Percentiles rank a stretch among this genome's conserved stretches.
phyloP scores from a whole-genome alignment of 768 basidiomycete genomes.

The Rhodosporidiobolus odoratus region DNA sequence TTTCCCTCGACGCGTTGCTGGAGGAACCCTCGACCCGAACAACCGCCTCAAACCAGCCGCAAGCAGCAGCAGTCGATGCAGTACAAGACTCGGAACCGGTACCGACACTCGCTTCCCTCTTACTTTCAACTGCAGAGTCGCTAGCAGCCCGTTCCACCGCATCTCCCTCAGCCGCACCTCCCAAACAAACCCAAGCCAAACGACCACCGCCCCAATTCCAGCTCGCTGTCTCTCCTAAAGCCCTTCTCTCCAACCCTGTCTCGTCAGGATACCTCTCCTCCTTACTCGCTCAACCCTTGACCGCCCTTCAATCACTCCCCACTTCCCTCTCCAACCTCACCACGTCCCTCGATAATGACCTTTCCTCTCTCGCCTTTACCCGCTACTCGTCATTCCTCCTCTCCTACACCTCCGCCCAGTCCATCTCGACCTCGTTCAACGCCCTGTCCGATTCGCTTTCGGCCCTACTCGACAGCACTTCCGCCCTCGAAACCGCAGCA shows the following conservation, averaged over 20 bases:
- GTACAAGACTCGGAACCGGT: not conserved
- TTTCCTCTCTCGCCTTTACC: slow-evolving; percentile 40
- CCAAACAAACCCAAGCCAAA: not conserved
- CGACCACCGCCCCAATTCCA: not conserved
- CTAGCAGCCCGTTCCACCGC: slow-evolving; percentile 17
- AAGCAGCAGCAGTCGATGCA: not conserved
- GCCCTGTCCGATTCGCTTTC: slow-evolving; percentile 25
- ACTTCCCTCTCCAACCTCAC: slow-evolving; percentile 20
- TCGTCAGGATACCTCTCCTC: slow-evolving; percentile 22
- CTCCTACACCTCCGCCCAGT: slow-evolving; percentile 27
- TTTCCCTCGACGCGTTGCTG: not conserved
- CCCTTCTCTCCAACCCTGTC: not conserved
- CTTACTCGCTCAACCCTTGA: slow-evolving; percentile 24
- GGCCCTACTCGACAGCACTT: slow-evolving; percentile 34
- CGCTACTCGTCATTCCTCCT: slow-evolving; percentile 39
- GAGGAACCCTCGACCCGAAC: not conserved
- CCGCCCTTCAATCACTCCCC: slow-evolving; percentile 21
- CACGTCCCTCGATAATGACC: slow-evolving; percentile 38
- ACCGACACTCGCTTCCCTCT: slow-evolving; percentile 32
- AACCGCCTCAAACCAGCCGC: not conserved
- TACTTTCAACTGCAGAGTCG: slow-evolving; percentile 32
- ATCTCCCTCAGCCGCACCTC: not conserved
- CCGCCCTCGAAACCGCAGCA: slow-evolving; percentile 15
- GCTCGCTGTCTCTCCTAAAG: not conserved
- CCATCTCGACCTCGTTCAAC: slow-evolving; percentile 31